phyloP scores from a whole-genome alignment of 2,329 filamentous ascomycete genomes.

The Penicillium sp. region DNA sequence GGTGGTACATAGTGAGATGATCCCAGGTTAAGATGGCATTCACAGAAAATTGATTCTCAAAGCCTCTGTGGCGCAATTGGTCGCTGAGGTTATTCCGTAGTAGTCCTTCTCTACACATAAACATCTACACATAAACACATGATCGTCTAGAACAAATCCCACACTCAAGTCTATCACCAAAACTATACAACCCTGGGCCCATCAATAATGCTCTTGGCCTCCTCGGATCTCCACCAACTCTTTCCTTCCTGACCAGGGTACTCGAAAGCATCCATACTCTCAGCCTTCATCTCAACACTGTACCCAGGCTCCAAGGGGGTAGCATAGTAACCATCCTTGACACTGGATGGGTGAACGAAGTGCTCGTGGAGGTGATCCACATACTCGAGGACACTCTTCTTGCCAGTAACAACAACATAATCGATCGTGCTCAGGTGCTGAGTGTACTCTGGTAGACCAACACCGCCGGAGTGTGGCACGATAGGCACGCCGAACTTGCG shows the following conservation, averaged over 20 bases:
- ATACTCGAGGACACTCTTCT: constrained; percentile 81
- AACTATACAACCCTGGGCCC: constrained; percentile 41
- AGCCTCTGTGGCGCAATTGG: too few species aligned
- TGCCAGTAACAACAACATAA: constrained; percentile 81
- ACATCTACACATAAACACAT: background rate
- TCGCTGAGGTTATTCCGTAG: too few species aligned
- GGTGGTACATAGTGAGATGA: too few species aligned
- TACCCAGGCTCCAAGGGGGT: constrained; percentile 82
- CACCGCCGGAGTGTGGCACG: constrained; percentile 84
- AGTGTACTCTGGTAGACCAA: constrained; percentile 89
- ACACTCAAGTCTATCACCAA: background rate
- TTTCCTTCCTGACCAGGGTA: constrained; percentile 75
- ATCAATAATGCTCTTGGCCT: constrained; percentile 72
- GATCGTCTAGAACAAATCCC: background rate
- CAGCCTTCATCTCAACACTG: constrained; percentile 88
- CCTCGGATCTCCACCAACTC: constrained; percentile 82
- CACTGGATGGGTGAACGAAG: constrained; percentile 76
- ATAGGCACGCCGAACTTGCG: constrained; percentile 68
- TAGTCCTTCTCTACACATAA: too few species aligned
- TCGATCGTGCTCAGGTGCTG: constrained; percentile 91
- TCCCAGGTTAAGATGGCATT: too few species aligned
- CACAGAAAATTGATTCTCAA: too few species aligned
- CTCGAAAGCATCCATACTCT: constrained; percentile 75
- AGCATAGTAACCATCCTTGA: constrained; percentile 82
- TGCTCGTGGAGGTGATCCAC: constrained; percentile 94